These are phyloP conservation scores for Metarhizium sp. DNA, from an alignment of 2,329 filamentous ascomycete genomes.

Conservation along the genomic window DNA sequence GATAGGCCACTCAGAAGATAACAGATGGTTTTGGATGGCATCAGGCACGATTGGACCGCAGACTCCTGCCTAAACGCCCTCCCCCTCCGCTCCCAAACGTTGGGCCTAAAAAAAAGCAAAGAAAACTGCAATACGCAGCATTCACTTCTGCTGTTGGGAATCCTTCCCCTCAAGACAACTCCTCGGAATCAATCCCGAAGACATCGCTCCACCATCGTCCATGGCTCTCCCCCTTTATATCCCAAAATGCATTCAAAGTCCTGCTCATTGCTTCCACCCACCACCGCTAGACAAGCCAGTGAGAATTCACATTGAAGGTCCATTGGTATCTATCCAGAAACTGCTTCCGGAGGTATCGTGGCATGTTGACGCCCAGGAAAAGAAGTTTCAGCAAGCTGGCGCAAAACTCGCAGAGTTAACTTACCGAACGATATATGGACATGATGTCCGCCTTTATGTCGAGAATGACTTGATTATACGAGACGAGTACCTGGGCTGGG, in stretches of 20 bases:
- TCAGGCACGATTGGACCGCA: no score
- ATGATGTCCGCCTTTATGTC: not conserved
- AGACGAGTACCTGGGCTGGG: constrained; percentile 13
- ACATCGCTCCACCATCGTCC: no score
- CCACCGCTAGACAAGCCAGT: constrained; percentile 9
- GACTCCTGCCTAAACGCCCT: no score
- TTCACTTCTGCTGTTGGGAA: no score
- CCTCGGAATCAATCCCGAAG: no score
- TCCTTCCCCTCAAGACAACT: no score
- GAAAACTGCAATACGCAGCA: no score
- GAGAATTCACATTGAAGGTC: constrained; percentile 15
- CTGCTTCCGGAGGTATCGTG: constrained; percentile 9
- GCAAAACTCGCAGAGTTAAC: constrained; percentile 9
- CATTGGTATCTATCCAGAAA: constrained; percentile 9
- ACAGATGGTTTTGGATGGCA: no score
- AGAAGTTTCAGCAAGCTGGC: constrained; percentile 10
- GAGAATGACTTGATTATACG: constrained; percentile 9
- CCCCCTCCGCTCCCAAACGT: no score
- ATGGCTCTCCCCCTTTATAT: constrained; percentile 10
- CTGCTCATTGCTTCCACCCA: constrained; percentile 8
- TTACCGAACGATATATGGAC: constrained; percentile 9
- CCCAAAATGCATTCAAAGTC: constrained; percentile 9
- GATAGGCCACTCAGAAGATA: no score
- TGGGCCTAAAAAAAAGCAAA: no score
- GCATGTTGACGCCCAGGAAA: not conserved